Conservation (phyloP, 2,329 filamentous ascomycete genomes). For the Graphilbum fragrans region DNA sequence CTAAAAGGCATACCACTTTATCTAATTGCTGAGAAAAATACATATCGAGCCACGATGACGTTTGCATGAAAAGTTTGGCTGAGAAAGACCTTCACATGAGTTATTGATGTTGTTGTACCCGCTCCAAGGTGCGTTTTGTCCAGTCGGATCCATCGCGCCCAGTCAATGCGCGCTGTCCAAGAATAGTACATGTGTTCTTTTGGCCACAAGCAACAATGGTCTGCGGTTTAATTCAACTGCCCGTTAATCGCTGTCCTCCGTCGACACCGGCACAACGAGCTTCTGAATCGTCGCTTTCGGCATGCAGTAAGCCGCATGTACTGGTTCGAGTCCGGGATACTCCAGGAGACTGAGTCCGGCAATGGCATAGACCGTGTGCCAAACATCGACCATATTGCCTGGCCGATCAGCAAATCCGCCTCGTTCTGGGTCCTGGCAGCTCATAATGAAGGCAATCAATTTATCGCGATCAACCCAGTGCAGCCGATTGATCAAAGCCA, state of each 20-base stretch:
- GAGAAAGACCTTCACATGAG: too few relatives aligned
- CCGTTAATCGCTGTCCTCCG: neutral
- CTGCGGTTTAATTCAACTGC: neutral
- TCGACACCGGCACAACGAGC: slow-evolving; percentile 32
- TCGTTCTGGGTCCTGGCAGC: slow-evolving; percentile 72
- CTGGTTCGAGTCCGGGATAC: slow-evolving; percentile 61
- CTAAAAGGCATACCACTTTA: too few relatives aligned
- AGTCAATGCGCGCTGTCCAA: too few relatives aligned
- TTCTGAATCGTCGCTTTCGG: slow-evolving; percentile 54
- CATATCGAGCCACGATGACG: too few relatives aligned
- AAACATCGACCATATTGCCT: slow-evolving; percentile 93
- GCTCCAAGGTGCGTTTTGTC: too few relatives aligned
- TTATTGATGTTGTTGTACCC: too few relatives aligned
- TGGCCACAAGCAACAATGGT: neutral
- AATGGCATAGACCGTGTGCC: slow-evolving; percentile 84
- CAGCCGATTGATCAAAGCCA: slow-evolving; percentile 75
- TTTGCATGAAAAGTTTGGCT: too few relatives aligned
- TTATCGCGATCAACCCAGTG: slow-evolving; percentile 89
- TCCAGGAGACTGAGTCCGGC: slow-evolving; percentile 77
- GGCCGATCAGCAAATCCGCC: slow-evolving; percentile 87
- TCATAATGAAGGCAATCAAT: slow-evolving; percentile 70
- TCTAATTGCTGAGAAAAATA: too few relatives aligned
- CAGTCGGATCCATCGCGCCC: too few relatives aligned
- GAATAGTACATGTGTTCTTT: too few relatives aligned
- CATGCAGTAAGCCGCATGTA: slow-evolving; percentile 84